Base-by-base conservation (phyloP, 2,329 filamentous ascomycete species). In the Trichoderma koningiopsis region DNA sequence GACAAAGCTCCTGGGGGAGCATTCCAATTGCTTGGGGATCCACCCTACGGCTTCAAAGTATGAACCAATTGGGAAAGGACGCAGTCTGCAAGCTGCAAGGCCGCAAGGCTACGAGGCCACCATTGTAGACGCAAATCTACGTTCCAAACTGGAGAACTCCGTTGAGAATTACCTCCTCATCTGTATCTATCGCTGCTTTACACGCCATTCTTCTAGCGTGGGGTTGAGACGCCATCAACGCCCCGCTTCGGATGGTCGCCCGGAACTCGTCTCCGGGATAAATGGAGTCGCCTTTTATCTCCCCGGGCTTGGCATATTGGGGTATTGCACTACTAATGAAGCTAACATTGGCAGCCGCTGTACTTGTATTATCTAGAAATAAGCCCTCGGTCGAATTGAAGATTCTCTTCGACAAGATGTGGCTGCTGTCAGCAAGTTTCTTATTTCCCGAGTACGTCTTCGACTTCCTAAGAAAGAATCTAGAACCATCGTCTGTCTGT, bases 231-330 rank as follows among this genome's bases (percentile, higher is more conserved):
- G 4, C 43, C n/a, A 49, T 5, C 10, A 22, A 14, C 19, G 49
- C 33, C 35, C 33, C 33, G 13, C 61, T 64, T 56, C 2, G 33
- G 24, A 19, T 64, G 37, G 35, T 22, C 11, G 53, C 61, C 19
- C 61, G 61, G 61, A 56, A 11, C 14, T 40, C 16, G 16, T 14
- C 49, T 64, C 61, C 61, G 61, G 29, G n/a, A 24, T 49, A 5
- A 0, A 49, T 49, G n/a, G 47, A 49, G 47, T 49, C 29, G 43
- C 29, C 31, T 24, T 11, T n/a, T 62, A 62, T 62, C 57, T 69
- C 67, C 27, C 60, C 60, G 52, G 37, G n/a, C 24, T 70, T 33
- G 22, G 47, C 47, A 22, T 49, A 49, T 24, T 49, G 47, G 47
- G 47, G n/a, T n/a, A 43, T 43, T 43, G 40, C 19, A 10, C 16